These are phyloP conservation scores for Spathaspora boniae DNA, from an alignment of 805 yeast genomes.

Conservation along the genomic window DNA sequence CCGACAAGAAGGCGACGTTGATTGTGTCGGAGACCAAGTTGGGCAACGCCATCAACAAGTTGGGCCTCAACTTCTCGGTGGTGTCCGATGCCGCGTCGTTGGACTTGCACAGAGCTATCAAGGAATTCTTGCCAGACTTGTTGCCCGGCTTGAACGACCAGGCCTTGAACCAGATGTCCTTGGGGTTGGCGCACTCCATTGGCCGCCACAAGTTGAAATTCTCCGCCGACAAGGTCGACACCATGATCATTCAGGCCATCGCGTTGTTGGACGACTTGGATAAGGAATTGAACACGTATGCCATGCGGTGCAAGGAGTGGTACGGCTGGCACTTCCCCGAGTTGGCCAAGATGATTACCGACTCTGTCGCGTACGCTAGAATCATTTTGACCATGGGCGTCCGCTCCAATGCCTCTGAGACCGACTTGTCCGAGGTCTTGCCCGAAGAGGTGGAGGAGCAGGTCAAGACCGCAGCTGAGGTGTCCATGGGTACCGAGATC, in stretches of 20 bases:
- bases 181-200: constrained; percentile 97
- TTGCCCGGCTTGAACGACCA: constrained; percentile 88
- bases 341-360: constrained; percentile 93
- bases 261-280: constrained; percentile 95
- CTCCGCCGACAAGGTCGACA: constrained; percentile 97
- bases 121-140: constrained; percentile 89
- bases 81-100: constrained; percentile 93
- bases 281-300: constrained; percentile 95
- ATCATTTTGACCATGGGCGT: constrained; percentile 91
- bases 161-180: constrained; percentile 88
- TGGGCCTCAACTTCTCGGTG: constrained; percentile 82
- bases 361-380: constrained; percentile 94
- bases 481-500: constrained; percentile 99
- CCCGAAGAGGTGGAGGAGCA: constrained; percentile 47
- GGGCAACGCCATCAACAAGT: constrained; percentile 93
- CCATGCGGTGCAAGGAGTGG: constrained; percentile 99
- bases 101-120: constrained; percentile 92
- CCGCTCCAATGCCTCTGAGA: constrained; percentile 84
- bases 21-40: constrained; percentile 93
- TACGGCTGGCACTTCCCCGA: constrained; percentile 99
- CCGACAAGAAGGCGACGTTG: constrained; percentile 80
- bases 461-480: constrained; percentile 95
- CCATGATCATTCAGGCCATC: constrained; percentile 98
- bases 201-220: constrained; percentile 98
- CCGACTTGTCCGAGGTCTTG: constrained; percentile 62